Evolutionary conservation across 768 basidiomycete species (phyloP).

Genomic region (Strobilomyces echinocephalus): DNA sequence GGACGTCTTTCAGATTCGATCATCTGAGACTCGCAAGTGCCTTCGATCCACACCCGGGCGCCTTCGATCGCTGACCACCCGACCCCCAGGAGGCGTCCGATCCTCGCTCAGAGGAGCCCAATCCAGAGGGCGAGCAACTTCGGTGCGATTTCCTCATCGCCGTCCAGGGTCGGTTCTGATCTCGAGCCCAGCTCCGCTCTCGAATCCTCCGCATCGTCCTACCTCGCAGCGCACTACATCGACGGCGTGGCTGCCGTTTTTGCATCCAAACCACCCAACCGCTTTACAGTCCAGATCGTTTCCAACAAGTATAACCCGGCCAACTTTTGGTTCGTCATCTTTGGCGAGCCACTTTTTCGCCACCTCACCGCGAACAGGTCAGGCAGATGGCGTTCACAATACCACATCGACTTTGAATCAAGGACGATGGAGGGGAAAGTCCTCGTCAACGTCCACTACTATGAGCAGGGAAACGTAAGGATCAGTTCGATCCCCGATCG

Average conservation of each 20-base stretch:
- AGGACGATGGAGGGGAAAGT: slow-evolving; percentile 67
- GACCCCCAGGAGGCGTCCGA: slow-evolving; percentile 68
- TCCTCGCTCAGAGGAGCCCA: slow-evolving; percentile 55
- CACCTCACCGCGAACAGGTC: slow-evolving; percentile 51
- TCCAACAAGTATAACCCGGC: slow-evolving; percentile 92
- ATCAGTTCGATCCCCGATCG: not conserved
- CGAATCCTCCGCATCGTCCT: slow-evolving; percentile 59
- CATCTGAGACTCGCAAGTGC: slow-evolving; percentile 72
- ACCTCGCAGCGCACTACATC: slow-evolving; percentile 77
- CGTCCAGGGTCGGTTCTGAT: not conserved
- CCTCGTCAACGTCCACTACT: slow-evolving; percentile 88
- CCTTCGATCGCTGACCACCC: not conserved
- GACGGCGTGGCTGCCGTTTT: slow-evolving; percentile 77
- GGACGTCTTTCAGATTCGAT: slow-evolving; percentile 77
- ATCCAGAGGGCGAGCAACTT: slow-evolving; percentile 66
- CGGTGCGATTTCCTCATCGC: slow-evolving; percentile 45
- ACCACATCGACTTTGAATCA: slow-evolving; percentile 61
- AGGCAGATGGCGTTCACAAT: slow-evolving; percentile 91
- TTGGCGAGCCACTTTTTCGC: not conserved
- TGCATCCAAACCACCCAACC: slow-evolving; percentile 41
- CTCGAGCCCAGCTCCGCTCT: slow-evolving; percentile 53
- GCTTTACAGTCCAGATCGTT: slow-evolving; percentile 77
- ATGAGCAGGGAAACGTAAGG: slow-evolving; percentile 91
- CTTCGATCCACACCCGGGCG: slow-evolving; percentile 3
- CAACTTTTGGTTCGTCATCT: slow-evolving; percentile 75